Evolutionary conservation across 129 eudicot species (phyloP).

Genomic region (Arctium minus): DNA sequence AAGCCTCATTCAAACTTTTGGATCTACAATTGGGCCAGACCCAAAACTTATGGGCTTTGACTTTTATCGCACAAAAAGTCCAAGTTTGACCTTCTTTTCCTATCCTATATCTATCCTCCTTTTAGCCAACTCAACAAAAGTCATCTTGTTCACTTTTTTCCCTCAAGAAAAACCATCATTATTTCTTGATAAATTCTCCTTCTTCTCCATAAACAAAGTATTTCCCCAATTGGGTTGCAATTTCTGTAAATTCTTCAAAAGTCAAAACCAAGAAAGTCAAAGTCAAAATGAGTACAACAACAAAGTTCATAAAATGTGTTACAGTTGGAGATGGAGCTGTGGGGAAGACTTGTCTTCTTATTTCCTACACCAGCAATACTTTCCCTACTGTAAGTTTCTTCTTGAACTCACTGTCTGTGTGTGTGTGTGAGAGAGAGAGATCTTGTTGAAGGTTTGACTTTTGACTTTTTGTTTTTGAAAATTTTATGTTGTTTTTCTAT

Average conservation of each 20-base stretch:
- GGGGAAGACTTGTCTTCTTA: conserved; percentile 77
- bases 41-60: not conserved
- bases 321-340: conserved; percentile 91
- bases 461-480: not conserved
- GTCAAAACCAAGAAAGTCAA: conserved; percentile 19
- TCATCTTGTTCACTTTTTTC: conserved; percentile 21
- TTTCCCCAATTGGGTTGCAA: conserved; percentile 1
- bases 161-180: conserved; percentile 27
- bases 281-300: conserved; percentile 39
- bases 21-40: conserved; percentile 2
- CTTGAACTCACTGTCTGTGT: not conserved
- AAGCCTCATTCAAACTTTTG: not conserved
- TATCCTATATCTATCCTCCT: conserved; percentile 26
- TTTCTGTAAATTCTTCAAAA: not conserved
- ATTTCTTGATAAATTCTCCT: not conserved
- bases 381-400: conserved; percentile 52
- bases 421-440: not conserved
- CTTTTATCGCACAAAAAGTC: conserved; percentile 1
- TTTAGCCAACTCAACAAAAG: conserved; percentile 52
- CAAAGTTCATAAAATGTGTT: conserved; percentile 77
- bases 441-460: not conserved
- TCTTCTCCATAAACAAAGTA: conserved; percentile 5
- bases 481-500: not conserved
- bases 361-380: conserved; percentile 74
- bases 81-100: conserved; percentile 6